Evolutionary conservation across 2,329 filamentous ascomycete genomes (phyloP).

Genomic region (Penicillium sp.): DNA sequence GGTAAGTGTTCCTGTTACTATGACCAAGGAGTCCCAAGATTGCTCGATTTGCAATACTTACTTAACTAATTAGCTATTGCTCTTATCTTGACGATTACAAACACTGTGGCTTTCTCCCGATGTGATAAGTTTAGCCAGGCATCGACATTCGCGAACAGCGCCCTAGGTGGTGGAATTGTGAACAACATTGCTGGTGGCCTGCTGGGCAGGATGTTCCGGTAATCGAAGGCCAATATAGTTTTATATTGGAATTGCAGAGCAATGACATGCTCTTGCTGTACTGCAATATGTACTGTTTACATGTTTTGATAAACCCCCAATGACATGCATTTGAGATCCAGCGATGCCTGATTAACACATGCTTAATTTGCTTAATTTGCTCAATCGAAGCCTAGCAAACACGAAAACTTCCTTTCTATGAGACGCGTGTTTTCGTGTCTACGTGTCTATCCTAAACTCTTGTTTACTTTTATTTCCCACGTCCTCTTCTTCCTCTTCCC

Average conservation of each 20-base stretch:
- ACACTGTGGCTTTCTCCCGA: constrained; percentile 49
- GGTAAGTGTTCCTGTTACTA: constrained; percentile 35
- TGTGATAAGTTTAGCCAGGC: constrained; percentile 54
- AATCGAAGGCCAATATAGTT: constrained; percentile 7
- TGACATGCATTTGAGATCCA: background rate
- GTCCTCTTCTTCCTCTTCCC: constrained; percentile 1
- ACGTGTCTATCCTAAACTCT: background rate
- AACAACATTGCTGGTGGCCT: constrained; percentile 52
- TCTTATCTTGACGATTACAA: constrained; percentile 47
- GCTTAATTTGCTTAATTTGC: background rate
- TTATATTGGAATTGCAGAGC: background rate
- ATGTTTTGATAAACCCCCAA: constrained; percentile 9
- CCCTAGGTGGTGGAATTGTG: constrained; percentile 51
- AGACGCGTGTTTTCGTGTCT: too few relatives aligned
- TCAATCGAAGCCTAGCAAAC: background rate
- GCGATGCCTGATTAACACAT: background rate
- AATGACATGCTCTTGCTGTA: background rate
- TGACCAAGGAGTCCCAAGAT: background rate
- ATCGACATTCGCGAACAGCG: constrained; percentile 53
- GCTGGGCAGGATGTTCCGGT: constrained; percentile 52
- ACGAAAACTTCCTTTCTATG: background rate
- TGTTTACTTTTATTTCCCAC: background rate
- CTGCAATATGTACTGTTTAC: constrained; percentile 1
- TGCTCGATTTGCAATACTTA: background rate
- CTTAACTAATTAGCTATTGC: constrained; percentile 41